Conservation (phyloP, 257 asterid species). For the Verbascum thapsus region DNA sequence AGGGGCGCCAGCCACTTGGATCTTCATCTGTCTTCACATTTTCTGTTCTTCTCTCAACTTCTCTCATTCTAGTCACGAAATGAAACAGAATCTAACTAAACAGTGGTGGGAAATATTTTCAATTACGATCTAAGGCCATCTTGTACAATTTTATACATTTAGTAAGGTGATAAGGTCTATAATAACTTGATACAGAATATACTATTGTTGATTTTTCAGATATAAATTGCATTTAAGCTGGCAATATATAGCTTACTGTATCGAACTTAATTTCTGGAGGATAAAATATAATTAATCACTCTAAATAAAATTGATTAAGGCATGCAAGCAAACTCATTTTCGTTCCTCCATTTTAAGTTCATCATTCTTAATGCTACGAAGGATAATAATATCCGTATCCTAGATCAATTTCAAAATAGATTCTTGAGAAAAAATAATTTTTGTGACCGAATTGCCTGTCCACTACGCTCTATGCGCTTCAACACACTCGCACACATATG, state of each 20-base stretch:
- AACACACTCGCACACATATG: not conserved
- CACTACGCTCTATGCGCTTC: not conserved
- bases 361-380: not conserved
- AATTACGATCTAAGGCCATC: conserved; percentile 13
- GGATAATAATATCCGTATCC: conserved; percentile 2
- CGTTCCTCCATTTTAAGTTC: too few relatives aligned
- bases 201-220: not conserved
- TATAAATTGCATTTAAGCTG: not conserved
- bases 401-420: not conserved
- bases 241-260: not conserved
- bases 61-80: conserved; percentile 54
- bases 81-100: conserved; percentile 20
- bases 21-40: conserved; percentile 71
- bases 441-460: not conserved
- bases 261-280: not conserved
- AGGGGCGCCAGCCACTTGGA: conserved; percentile 94
- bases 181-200: not conserved
- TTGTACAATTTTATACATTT: conserved; percentile 7
- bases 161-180: not conserved
- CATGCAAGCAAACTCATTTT: too few relatives aligned
- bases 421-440: not conserved
- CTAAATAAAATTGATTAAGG: too few relatives aligned
- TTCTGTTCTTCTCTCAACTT: conserved; percentile 66
- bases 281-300: not conserved
- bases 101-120: not conserved